Conservation (phyloP, 2,329 filamentous ascomycete species). For the Aspergillus oerlinghausenensis region DNA sequence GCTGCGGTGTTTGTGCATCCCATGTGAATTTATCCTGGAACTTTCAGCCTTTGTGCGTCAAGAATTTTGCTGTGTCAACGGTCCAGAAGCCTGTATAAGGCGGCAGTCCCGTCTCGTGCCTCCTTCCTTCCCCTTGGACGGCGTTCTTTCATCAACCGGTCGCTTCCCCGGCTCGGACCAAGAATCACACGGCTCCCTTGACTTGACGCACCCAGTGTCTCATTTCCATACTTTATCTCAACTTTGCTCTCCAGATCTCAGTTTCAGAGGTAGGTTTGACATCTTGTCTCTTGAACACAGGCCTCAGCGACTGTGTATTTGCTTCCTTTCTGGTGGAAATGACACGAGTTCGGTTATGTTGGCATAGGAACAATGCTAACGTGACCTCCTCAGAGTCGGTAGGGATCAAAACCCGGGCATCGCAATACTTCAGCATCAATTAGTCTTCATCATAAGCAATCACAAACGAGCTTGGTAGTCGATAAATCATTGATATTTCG, state of each 20-base stretch:
- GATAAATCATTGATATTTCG: not conserved
- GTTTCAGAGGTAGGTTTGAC: conserved; percentile 14
- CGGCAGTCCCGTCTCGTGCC: conserved; percentile 26
- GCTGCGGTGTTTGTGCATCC: conserved; percentile 17
- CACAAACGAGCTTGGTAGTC: not conserved
- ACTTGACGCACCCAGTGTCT: conserved; percentile 19
- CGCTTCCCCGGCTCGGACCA: conserved; percentile 25
- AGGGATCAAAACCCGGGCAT: conserved; percentile 7
- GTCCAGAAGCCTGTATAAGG: conserved; percentile 27
- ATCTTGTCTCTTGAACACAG: not conserved
- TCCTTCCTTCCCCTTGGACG: conserved; percentile 20
- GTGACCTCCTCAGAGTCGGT: conserved; percentile 26
- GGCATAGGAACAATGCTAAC: conserved; percentile 27
- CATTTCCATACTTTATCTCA: conserved; percentile 11
- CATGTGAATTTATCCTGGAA: conserved; percentile 23
- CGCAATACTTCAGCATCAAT: not conserved
- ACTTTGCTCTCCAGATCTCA: conserved; percentile 10
- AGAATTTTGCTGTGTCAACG: conserved; percentile 20
- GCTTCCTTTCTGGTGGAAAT: not conserved
- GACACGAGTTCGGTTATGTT: conserved; percentile 9
- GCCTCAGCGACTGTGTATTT: conserved; percentile 3
- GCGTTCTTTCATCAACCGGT: conserved; percentile 22
- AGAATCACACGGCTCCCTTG: conserved; percentile 29
- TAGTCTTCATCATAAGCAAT: not conserved
- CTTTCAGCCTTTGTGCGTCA: conserved; percentile 16